These are phyloP conservation scores for Taphrina populina DNA, from an alignment of 1,139 yeast species.

Conservation along the genomic window DNA sequence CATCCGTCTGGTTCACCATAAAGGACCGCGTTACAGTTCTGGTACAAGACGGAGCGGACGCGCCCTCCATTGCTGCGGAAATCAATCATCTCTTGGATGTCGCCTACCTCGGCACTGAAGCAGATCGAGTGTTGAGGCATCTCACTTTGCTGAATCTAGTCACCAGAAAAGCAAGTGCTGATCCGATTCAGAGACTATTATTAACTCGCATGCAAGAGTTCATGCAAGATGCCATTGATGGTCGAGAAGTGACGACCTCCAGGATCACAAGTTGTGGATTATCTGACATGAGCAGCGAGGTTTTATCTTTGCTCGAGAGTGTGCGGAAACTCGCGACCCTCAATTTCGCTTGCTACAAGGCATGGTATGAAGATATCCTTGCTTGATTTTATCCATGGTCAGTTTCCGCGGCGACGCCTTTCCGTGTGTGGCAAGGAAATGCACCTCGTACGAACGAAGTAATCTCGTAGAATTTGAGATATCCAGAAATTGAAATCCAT, in stretches of 20 bases:
- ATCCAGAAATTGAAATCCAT: no score
- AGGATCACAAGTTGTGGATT: constrained; percentile 11
- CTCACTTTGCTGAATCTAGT: constrained; percentile 3
- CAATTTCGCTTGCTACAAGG: constrained; percentile 12
- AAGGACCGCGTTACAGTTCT: constrained; percentile 6
- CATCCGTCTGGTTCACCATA: constrained; percentile 7
- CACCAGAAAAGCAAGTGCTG: neutral
- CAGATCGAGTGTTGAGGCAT: constrained; percentile 10
- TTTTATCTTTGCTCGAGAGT: neutral
- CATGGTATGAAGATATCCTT: constrained; percentile 2
- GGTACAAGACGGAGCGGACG: neutral
- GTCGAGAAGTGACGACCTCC: constrained; percentile 9
- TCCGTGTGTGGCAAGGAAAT: no score
- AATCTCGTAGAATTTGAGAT: no score
- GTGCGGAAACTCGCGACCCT: constrained; percentile 10
- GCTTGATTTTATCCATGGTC: neutral
- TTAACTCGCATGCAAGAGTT: constrained; percentile 11
- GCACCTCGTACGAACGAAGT: no score
- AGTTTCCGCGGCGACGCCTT: no score
- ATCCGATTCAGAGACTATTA: constrained; percentile 2
- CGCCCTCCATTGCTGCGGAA: constrained; percentile 16
- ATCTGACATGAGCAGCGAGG: constrained; percentile 8
- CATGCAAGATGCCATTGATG: neutral
- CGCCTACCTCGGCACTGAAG: neutral
- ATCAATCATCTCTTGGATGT: constrained; percentile 11